Evolutionary conservation across 2,329 filamentous ascomycete genomes (phyloP), one percentile per base, ranked within the genome.

Genomic region (Talaromyces funiculosus): DNA sequence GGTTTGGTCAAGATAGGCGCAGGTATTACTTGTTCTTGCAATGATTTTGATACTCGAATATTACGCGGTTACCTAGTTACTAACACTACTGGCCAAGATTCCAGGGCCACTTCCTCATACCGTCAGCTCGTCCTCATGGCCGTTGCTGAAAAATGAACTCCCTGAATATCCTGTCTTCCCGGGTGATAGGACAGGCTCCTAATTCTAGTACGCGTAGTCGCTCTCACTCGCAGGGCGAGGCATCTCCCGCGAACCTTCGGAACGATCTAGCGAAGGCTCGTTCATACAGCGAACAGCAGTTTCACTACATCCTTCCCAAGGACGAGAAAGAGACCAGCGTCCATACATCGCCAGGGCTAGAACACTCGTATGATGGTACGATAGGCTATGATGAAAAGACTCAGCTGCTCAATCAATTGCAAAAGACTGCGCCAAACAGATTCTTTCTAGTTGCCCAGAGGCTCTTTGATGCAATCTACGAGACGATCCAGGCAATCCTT

Each of bases 91-190:
- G 29, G 29, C n/a, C 29, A 33, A 49, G 47, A 65, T 57, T 67
- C 75, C 72, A 75, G 66, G 69, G 63, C 68, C 70, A 72, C 68
- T 71, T 69, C 68, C 67, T 65, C 69, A 67, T 66, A 55, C 66
- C 69, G 67, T 65, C 71, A 66, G 66, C 24, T 66, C 69, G 68
- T 67, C 72, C 75, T 73, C 72, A 81, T 82, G 80, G 77, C 78
- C 73, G 71, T 66, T 67, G 69, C 72, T 76, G 77, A 81, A 90
- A 83, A 79, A 97, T 97, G 93, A 97, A 97, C 86, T 96, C 92
- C 71, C 82, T 96, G 81, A 96, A 94, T 80, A 90, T 96, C 75
- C 86, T 97, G 75, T 94, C 91, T 71, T 86, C 90, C 74, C 88
- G 89, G 79, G 90, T 92, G 74, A 84, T 86, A 72, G 83, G 84